A percentile compares a stretch with the other conserved stretches of the same genome.
Conservation (phyloP, 2,329 filamentous ascomycete genomes). For the Metarhizium humberi region DNA sequence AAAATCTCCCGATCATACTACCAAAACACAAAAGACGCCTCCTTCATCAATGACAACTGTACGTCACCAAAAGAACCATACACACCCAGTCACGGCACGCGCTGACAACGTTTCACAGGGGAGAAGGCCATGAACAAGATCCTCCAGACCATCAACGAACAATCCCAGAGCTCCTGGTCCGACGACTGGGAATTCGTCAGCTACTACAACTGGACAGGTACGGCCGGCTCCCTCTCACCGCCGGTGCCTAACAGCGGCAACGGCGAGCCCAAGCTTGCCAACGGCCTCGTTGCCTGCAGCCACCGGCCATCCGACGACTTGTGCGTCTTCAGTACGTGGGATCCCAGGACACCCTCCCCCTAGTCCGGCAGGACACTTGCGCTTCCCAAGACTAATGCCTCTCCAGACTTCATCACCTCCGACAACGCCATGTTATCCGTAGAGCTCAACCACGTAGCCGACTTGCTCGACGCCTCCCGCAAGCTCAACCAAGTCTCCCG, state of each 20-base stretch:
- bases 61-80: not conserved
- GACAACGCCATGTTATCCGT: conserved; percentile 31
- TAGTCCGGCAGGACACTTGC: not conserved
- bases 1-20: conserved; percentile 71
- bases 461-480: conserved; percentile 57
- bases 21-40: conserved; percentile 56
- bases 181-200: conserved; percentile 16
- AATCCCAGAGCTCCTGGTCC: conserved; percentile 17
- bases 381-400: not conserved
- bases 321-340: conserved; percentile 48
- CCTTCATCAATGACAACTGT: conserved; percentile 45
- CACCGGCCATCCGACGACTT: conserved; percentile 81
- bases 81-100: not conserved
- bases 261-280: conserved; percentile 69
- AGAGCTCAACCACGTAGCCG: conserved; percentile 48
- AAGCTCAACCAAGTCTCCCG: conserved; percentile 55
- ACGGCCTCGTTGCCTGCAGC: conserved; percentile 68
- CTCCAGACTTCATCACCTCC: conserved; percentile 35
- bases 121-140: conserved; percentile 39
- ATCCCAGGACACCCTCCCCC: not conserved
- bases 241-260: conserved; percentile 56
- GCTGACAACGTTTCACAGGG: conserved; percentile 54
- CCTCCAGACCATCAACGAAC: conserved; percentile 15
- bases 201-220: conserved; percentile 21
- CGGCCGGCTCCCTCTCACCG: conserved; percentile 13